These are phyloP conservation scores for Fragilaria crotonensis DNA, from an alignment of 108 stramenopile genomes.

Conservation along the genomic window DNA sequence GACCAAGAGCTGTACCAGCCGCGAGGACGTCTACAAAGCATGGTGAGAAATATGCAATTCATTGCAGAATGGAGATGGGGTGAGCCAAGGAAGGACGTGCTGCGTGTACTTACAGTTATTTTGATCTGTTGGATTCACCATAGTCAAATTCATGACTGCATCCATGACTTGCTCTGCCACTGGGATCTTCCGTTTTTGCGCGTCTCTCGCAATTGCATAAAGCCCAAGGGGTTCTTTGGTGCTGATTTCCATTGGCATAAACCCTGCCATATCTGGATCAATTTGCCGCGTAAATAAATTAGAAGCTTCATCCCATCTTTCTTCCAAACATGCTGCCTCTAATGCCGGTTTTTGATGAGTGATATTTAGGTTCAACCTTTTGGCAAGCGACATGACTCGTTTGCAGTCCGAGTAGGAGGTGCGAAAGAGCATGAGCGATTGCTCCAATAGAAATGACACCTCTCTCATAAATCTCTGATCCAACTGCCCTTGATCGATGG, in stretches of 20 bases:
- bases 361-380: background rate
- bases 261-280: constrained; percentile 38
- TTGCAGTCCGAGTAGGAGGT: background rate
- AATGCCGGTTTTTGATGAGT: background rate
- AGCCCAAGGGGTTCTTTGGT: constrained; percentile 45
- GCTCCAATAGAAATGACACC: background rate
- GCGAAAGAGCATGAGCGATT: background rate
- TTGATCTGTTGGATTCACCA: constrained; percentile 71
- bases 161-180: constrained; percentile 52
- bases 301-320: constrained; percentile 52
- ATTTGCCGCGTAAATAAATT: constrained; percentile 57
- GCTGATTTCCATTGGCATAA: constrained; percentile 28
- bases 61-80: background rate
- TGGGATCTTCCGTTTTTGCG: constrained; percentile 1
- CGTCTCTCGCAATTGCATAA: constrained; percentile 46
- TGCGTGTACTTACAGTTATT: constrained; percentile 32
- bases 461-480: too few species aligned
- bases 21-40: constrained; percentile 47
- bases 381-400: background rate
- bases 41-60: background rate
- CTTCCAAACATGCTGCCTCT: constrained; percentile 12
- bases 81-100: constrained; percentile 2
- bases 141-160: constrained; percentile 56
- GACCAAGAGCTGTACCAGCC: constrained; percentile 78
- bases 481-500: too few species aligned